Percentiles rank a stretch among this genome's conserved stretches.
These are phyloP conservation scores for Rutstroemia sp. DNA, from an alignment of 2,329 filamentous ascomycete species.

Conservation along the genomic window DNA sequence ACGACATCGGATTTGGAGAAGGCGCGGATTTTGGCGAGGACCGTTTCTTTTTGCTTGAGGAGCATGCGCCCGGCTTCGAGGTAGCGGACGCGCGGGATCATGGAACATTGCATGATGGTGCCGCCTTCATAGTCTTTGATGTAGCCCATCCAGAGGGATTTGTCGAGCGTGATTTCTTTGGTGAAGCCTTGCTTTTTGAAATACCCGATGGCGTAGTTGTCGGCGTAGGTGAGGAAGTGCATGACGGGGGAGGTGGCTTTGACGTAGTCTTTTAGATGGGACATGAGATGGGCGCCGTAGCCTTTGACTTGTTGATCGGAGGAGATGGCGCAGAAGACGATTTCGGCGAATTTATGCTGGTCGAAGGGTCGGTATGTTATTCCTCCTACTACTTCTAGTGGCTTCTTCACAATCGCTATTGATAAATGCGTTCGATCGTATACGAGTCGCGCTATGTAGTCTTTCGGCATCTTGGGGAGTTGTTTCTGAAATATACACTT, in stretches of 20 bases:
- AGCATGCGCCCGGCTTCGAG: slow-evolving; percentile 90
- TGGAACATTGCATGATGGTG: slow-evolving; percentile 98
- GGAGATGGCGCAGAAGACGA: slow-evolving; percentile 96
- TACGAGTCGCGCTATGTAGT: slow-evolving; percentile 94
- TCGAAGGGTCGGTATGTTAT: slow-evolving; percentile 97
- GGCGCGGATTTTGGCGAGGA: slow-evolving; percentile 89
- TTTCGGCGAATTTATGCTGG: slow-evolving; percentile 87
- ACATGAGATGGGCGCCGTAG: slow-evolving; percentile 97
- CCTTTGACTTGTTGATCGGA: slow-evolving; percentile 98
- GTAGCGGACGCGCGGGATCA: slow-evolving; percentile 92
- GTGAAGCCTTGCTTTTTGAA: slow-evolving; percentile 99
- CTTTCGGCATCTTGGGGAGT: slow-evolving; percentile 97
- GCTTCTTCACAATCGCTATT: slow-evolving; percentile 96
- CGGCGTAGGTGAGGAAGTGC: slow-evolving; percentile 97
- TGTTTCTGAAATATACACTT: slow-evolving; percentile 99
- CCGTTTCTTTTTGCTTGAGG: slow-evolving; percentile 92
- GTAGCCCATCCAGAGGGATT: slow-evolving; percentile 95
- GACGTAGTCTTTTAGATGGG: slow-evolving; percentile 95
- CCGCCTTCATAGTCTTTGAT: slow-evolving; percentile 99
- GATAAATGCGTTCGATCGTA: slow-evolving; percentile 95
- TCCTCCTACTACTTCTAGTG: slow-evolving; percentile 88
- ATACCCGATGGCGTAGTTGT: slow-evolving; percentile 98
- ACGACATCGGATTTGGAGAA: slow-evolving; percentile 84
- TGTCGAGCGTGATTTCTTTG: slow-evolving; percentile 92
- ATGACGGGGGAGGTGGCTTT: slow-evolving; percentile 94